phyloP scores from a whole-genome alignment of 2,329 filamentous ascomycete genomes.

The Colletotrichum coccodes region DNA sequence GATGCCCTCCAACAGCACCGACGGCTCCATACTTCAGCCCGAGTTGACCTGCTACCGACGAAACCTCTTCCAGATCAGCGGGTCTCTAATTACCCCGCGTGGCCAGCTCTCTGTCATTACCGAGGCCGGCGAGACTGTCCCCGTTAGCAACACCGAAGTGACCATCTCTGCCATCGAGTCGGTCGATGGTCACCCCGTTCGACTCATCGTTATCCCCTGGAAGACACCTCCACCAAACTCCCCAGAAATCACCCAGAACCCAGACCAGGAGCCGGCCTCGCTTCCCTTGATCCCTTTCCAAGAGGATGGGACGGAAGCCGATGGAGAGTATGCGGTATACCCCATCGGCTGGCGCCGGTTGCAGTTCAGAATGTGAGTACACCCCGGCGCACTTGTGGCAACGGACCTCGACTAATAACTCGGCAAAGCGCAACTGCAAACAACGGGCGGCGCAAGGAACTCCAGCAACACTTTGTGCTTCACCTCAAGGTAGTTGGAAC shows the following conservation, averaged over 20 bases:
- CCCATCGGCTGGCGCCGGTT: slow-evolving; percentile 94
- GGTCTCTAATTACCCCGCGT: slow-evolving; percentile 83
- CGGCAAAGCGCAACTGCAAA: slow-evolving; percentile 84
- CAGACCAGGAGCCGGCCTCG: slow-evolving; percentile 86
- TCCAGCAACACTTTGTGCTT: slow-evolving; percentile 95
- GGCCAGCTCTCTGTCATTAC: slow-evolving; percentile 83
- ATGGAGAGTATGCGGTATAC: slow-evolving; percentile 88
- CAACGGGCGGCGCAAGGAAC: slow-evolving; percentile 91
- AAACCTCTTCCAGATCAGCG: slow-evolving; percentile 96
- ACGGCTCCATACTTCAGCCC: slow-evolving; percentile 71
- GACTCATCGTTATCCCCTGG: slow-evolving; percentile 97
- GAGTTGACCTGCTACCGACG: slow-evolving; percentile 96
- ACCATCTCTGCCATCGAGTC: slow-evolving; percentile 94
- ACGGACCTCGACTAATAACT: slow-evolving; percentile 33
- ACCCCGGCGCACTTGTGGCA: neutral
- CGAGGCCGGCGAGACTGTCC: slow-evolving; percentile 85
- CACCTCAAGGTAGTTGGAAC: slow-evolving; percentile 88
- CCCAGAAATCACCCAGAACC: slow-evolving; percentile 69
- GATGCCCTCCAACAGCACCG: slow-evolving; percentile 72
- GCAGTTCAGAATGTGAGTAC: slow-evolving; percentile 82
- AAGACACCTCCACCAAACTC: slow-evolving; percentile 90
- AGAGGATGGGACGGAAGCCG: slow-evolving; percentile 67
- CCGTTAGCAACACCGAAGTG: slow-evolving; percentile 85
- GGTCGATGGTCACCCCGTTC: slow-evolving; percentile 90
- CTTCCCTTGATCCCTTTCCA: slow-evolving; percentile 78